phyloP scores from a whole-genome alignment of 2,329 filamentous ascomycete genomes.

The Chaetomium globosum region DNA sequence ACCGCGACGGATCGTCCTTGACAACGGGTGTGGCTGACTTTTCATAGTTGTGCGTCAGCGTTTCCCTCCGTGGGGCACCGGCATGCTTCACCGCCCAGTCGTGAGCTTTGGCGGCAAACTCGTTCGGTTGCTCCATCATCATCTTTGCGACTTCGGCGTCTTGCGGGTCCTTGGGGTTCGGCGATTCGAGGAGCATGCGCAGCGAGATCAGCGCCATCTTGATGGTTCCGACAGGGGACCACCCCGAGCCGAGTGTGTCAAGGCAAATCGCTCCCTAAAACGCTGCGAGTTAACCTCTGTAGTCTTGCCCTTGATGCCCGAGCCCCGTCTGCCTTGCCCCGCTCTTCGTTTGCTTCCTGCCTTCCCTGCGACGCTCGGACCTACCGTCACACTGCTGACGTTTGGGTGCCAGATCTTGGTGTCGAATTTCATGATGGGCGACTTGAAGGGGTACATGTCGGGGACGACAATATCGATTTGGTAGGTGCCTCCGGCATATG shows the following conservation, averaged over 20 bases:
- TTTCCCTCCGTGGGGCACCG: constrained; percentile 62
- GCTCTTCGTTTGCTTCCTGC: neutral
- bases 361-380: neutral
- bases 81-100: constrained; percentile 90
- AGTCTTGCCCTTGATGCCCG: neutral
- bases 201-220: constrained; percentile 93
- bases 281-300: constrained; percentile 23
- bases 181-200: constrained; percentile 87
- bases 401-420: constrained; percentile 98
- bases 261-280: constrained; percentile 90
- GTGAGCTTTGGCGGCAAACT: constrained; percentile 78
- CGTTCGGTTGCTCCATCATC: constrained; percentile 76
- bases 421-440: constrained; percentile 85
- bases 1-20: constrained; percentile 32
- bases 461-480: constrained; percentile 85
- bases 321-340: no score
- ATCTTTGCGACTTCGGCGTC: constrained; percentile 93
- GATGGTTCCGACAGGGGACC: constrained; percentile 95
- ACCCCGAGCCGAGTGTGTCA: constrained; percentile 84
- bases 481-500: constrained; percentile 85
- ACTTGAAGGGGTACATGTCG: constrained; percentile 87
- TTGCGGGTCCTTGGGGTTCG: constrained; percentile 95
- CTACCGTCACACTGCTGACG: constrained; percentile 86
- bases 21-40: constrained; percentile 54
- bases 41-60: constrained; percentile 42